These are phyloP conservation scores for Jaenimonas drosophilae DNA, from an alignment of 208 protist genomes.

Conservation along the genomic window DNA sequence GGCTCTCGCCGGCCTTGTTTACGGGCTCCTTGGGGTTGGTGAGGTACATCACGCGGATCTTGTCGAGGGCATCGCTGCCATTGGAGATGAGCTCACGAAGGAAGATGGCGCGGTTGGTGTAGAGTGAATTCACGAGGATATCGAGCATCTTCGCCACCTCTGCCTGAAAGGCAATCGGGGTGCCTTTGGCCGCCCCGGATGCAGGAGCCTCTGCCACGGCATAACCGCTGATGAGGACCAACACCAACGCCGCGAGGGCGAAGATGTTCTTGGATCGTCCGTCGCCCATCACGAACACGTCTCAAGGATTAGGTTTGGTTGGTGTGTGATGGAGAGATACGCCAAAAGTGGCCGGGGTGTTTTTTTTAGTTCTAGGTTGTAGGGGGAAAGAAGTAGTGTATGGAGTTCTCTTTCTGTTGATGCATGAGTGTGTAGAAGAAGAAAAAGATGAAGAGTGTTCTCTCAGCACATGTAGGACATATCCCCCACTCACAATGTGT, in stretches of 20 bases:
- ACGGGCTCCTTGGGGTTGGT: slow-evolving; percentile 87
- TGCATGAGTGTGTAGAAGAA: no score
- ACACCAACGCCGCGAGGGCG: not conserved
- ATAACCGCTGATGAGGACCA: not conserved
- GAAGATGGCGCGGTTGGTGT: slow-evolving; percentile 99
- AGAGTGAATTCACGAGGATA: slow-evolving; percentile 99
- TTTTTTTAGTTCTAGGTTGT: no score
- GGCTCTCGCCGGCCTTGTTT: slow-evolving; percentile 48
- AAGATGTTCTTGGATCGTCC: no score
- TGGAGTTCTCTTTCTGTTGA: no score
- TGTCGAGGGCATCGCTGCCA: slow-evolving; percentile 99
- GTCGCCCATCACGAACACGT: no score
- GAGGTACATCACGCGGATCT: slow-evolving; percentile 97
- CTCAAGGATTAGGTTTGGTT: no score
- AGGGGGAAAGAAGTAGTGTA: no score
- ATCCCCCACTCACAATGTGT: no score
- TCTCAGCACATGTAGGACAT: no score
- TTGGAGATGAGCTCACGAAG: slow-evolving; percentile 99
- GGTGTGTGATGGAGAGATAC: no score
- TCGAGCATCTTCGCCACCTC: slow-evolving; percentile 97
- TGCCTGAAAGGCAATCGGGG: slow-evolving; percentile 90
- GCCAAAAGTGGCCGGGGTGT: no score
- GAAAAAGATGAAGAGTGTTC: no score
- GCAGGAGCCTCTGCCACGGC: not conserved
- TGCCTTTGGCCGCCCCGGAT: slow-evolving; percentile 13